Evolutionary conservation across 257 asterid genomes (phyloP).

Genomic region (Gentiana dahurica): DNA sequence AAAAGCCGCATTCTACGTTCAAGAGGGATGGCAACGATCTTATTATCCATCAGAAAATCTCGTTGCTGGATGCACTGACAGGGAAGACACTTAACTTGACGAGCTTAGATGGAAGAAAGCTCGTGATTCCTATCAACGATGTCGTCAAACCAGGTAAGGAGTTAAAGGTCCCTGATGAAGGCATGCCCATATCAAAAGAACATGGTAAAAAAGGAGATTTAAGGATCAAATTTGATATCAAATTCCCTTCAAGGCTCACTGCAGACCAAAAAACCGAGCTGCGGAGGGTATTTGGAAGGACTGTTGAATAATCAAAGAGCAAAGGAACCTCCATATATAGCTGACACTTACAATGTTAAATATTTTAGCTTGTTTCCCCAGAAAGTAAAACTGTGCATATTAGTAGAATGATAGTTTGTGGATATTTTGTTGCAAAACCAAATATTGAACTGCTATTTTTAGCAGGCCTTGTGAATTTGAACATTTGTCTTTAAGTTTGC

Average conservation of each 20-base stretch:
- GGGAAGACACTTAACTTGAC: slow-evolving; percentile 58
- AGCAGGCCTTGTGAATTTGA: slow-evolving; percentile 6
- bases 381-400: slow-evolving; percentile 47
- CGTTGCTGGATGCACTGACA: slow-evolving; percentile 77
- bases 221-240: too few species aligned
- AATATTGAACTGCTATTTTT: slow-evolving; percentile 17
- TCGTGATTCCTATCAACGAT: slow-evolving; percentile 42
- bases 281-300: slow-evolving; percentile 68
- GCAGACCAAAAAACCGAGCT: slow-evolving; percentile 74
- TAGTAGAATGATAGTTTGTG: slow-evolving; percentile 26
- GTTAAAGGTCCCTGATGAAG: slow-evolving; percentile 59
- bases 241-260: slow-evolving; percentile 24
- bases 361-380: slow-evolving; percentile 23
- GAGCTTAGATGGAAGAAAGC: slow-evolving; percentile 62
- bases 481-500: slow-evolving; percentile 3
- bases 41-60: slow-evolving; percentile 43
- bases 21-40: slow-evolving; percentile 85
- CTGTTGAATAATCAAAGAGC: slow-evolving; percentile 18
- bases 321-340: slow-evolving; percentile 5
- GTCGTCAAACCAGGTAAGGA: slow-evolving; percentile 80
- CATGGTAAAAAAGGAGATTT: too few species aligned
- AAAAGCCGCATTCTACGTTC: slow-evolving; percentile 16
- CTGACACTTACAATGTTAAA: slow-evolving; percentile 23
- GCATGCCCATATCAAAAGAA: slow-evolving; percentile 43
- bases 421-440: slow-evolving; percentile 13